These are phyloP conservation scores for Trichopus zeylanicus DNA, from an alignment of 116 monocot species.

Conservation along the genomic window DNA sequence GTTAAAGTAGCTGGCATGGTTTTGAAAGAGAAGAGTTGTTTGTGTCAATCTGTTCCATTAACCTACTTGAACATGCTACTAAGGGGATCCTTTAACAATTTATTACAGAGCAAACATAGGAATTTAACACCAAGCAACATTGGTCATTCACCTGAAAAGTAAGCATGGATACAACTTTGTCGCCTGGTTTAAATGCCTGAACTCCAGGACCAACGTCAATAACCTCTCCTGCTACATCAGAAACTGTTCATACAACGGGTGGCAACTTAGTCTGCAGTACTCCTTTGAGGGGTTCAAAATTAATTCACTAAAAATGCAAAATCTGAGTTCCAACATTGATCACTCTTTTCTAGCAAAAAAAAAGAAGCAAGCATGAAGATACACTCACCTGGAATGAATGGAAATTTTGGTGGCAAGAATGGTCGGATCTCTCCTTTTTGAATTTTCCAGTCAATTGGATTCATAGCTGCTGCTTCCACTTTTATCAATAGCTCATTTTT, in stretches of 20 bases:
- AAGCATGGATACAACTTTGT: slow-evolving; percentile 42
- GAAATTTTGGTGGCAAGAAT: slow-evolving; percentile 59
- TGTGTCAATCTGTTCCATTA: no score
- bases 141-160: slow-evolving; percentile 18
- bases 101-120: background rate
- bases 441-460: slow-evolving; percentile 71
- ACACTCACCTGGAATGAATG: slow-evolving; percentile 52
- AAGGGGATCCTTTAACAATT: no score
- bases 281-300: background rate
- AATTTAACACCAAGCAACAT: background rate
- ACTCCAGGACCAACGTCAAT: slow-evolving; percentile 37
- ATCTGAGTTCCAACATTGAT: no score
- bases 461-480: slow-evolving; percentile 51
- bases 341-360: background rate
- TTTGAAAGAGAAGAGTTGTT: no score
- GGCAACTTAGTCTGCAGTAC: background rate
- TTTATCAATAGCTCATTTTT: slow-evolving; percentile 57
- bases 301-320: background rate
- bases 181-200: slow-evolving; percentile 32
- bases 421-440: slow-evolving; percentile 53
- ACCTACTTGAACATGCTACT: no score
- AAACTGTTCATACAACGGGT: slow-evolving; percentile 16
- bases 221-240: slow-evolving; percentile 54
- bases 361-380: background rate
- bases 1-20: no score